Base-by-base conservation (phyloP, 2,329 filamentous ascomycete genomes). In the Metarhizium robertsii region DNA sequence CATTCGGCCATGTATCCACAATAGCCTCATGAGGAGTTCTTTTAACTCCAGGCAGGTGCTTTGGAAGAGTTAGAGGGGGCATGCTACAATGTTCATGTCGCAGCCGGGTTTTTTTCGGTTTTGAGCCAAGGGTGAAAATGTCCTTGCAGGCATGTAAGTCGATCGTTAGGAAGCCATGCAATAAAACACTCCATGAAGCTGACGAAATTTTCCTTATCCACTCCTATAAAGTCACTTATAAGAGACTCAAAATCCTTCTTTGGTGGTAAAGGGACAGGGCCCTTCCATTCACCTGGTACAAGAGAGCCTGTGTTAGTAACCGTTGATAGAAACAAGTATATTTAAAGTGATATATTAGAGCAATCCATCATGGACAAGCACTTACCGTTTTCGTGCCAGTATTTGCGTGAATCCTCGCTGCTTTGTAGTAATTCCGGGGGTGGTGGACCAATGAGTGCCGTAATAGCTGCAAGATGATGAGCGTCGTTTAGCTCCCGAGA, bases 391-490 rank as follows among this genome's bases (percentile, higher is more conserved):
- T 53, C 47, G 34, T 63, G 49, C 66, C 66, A 68, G 48, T 66
- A 68, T 50, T 61, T 64, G 14, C 52, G 30, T 10, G 62, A 60
- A 36, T 58, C 53, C 1, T 54, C 13, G 46, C 61, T 64, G 30
- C 55, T 62, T 34, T 57, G 50, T 0, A 67, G 59, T 10, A 69
- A 65, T 42, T 58, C 60, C 2, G 46, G 50, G 1, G 66, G 65
- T 7, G 66, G 66, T 1, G 65, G 64, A 1, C 66, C 66, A 30
- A 67, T 58, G 0, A 67, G 59, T 1, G 65, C 61, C 1, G 61
- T 63, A 57, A 69, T 67, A 18, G 61, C 60, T 16, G 65, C 66
- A 2, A 67, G 57, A 49, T 69, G 66, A 48, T 64, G 55, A 7
- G 64, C 62, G 7, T 67, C 59, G 49, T 69, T 68, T 1, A 53